A percentile compares a stretch with the other conserved stretches of the same genome.
Conservation (phyloP, 2,329 filamentous ascomycete species). For the Colletotrichum spaethianum region DNA sequence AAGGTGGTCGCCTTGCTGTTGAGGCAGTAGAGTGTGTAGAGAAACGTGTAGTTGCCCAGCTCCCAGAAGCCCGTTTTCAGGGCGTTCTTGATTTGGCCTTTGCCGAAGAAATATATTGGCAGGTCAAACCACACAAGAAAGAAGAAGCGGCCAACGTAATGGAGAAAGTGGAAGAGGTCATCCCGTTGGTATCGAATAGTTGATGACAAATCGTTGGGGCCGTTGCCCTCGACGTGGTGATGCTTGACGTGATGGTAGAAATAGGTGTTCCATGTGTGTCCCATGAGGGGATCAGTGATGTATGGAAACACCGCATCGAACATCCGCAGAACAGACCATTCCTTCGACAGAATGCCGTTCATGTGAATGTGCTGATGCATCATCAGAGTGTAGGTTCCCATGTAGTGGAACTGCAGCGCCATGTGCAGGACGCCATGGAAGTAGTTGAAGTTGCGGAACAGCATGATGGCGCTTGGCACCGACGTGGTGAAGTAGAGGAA, state of each 20-base stretch:
- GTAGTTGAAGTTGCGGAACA: slow-evolving; percentile 78
- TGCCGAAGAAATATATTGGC: slow-evolving; percentile 79
- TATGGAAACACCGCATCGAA: slow-evolving; percentile 81
- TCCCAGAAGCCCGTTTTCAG: slow-evolving; percentile 74
- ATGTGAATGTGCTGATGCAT: slow-evolving; percentile 90
- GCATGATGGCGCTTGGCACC: slow-evolving; percentile 75
- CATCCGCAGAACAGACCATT: slow-evolving; percentile 55
- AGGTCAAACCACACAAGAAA: slow-evolving; percentile 83
- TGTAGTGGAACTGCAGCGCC: slow-evolving; percentile 76
- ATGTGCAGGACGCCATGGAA: slow-evolving; percentile 77
- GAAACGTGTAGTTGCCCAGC: slow-evolving; percentile 65
- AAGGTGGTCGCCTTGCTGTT: slow-evolving; percentile 73
- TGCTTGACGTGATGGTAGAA: slow-evolving; percentile 91
- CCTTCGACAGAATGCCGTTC: slow-evolving; percentile 74
- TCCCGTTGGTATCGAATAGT: slow-evolving; percentile 85
- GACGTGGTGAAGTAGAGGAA: slow-evolving; percentile 79
- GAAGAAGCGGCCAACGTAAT: slow-evolving; percentile 81
- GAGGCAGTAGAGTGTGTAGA: slow-evolving; percentile 65
- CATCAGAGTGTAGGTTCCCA: slow-evolving; percentile 83
- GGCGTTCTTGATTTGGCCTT: slow-evolving; percentile 69
- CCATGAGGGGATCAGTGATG: slow-evolving; percentile 81
- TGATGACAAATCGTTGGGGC: slow-evolving; percentile 81
- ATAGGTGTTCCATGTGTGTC: slow-evolving; percentile 89
- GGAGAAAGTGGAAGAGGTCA: slow-evolving; percentile 74
- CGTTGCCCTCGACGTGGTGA: slow-evolving; percentile 87